Percentiles rank a stretch among this genome's conserved stretches.
These are phyloP conservation scores for Daldinia bambusicola DNA, from an alignment of 495 filamentous ascomycete genomes.

Conservation along the genomic window DNA sequence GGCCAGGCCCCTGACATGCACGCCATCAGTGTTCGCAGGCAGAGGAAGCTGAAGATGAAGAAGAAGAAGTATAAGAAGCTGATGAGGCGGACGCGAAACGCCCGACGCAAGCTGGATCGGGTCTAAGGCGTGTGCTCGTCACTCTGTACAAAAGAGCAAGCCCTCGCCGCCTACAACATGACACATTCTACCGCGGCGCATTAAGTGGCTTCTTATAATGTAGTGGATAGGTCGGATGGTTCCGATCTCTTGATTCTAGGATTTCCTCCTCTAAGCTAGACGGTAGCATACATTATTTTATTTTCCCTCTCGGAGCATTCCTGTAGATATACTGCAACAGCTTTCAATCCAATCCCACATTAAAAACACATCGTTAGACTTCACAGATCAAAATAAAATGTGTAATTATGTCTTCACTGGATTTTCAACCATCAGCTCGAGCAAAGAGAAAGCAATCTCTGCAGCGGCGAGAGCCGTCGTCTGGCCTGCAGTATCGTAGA, in stretches of 20 bases:
- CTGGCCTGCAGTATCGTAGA: slow-evolving; percentile 76
- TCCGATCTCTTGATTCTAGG: slow-evolving; percentile 32
- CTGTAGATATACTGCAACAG: slow-evolving; percentile 24
- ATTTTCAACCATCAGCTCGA: slow-evolving; percentile 53
- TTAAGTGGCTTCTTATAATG: slow-evolving; percentile 29
- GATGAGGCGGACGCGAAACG: slow-evolving; percentile 87
- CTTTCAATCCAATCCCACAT: slow-evolving; percentile 30
- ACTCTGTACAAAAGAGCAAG: slow-evolving; percentile 39
- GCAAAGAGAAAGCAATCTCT: slow-evolving; percentile 49
- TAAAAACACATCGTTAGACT: neutral
- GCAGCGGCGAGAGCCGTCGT: slow-evolving; percentile 75
- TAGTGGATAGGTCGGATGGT: slow-evolving; percentile 37
- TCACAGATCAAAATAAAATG: neutral
- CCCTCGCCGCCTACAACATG: slow-evolving; percentile 16
- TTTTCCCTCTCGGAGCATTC: slow-evolving; percentile 12
- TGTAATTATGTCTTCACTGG: slow-evolving; percentile 40
- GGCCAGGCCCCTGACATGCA: slow-evolving; percentile 59
- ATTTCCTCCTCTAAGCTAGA: slow-evolving; percentile 34
- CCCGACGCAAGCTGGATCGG: slow-evolving; percentile 86
- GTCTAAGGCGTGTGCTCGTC: slow-evolving; percentile 47
- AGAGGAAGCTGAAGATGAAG: slow-evolving; percentile 97
- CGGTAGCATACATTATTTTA: slow-evolving; percentile 29
- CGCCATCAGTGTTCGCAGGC: slow-evolving; percentile 86
- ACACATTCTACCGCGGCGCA: slow-evolving; percentile 18
- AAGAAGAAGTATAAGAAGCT: slow-evolving; percentile 99